Evolutionary conservation across 1,284 basidiomycete species (phyloP).

Genomic region (Cystobasidium pallidum): DNA sequence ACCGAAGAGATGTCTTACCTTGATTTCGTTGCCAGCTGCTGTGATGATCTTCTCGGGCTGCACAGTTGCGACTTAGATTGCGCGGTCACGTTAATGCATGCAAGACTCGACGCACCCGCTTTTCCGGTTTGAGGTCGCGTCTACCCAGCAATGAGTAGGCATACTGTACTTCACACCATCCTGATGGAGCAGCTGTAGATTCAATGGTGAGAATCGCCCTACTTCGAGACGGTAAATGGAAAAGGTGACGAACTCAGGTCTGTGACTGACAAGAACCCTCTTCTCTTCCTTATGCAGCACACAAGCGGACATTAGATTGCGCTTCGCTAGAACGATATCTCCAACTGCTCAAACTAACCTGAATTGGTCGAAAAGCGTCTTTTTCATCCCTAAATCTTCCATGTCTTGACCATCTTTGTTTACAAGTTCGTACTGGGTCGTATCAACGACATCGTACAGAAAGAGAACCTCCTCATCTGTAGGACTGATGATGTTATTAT

Average conservation of each 20-base stretch:
- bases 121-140: conserved; percentile 40
- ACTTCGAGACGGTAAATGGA: neutral
- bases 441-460: conserved; percentile 27
- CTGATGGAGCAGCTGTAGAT: conserved; percentile 31
- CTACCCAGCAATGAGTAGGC: conserved; percentile 36
- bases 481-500: neutral
- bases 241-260: conserved; percentile 32
- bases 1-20: conserved; percentile 1
- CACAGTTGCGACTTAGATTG: neutral
- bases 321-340: too few species aligned
- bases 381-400: conserved; percentile 34
- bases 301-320: too few species aligned
- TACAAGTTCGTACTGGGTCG: neutral
- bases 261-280: conserved; percentile 42
- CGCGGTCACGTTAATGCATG: neutral
- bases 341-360: conserved; percentile 11
- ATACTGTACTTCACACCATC: conserved; percentile 44
- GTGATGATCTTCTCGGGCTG: conserved; percentile 43
- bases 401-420: conserved; percentile 26
- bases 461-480: conserved; percentile 37
- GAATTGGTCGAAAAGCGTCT: conserved; percentile 35
- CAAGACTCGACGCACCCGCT: conserved; percentile 1
- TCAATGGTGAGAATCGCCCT: neutral
- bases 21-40: conserved; percentile 37
- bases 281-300: conserved; percentile 29